Conservation (phyloP, 129 eudicot species). For the Centella asiatica region DNA sequence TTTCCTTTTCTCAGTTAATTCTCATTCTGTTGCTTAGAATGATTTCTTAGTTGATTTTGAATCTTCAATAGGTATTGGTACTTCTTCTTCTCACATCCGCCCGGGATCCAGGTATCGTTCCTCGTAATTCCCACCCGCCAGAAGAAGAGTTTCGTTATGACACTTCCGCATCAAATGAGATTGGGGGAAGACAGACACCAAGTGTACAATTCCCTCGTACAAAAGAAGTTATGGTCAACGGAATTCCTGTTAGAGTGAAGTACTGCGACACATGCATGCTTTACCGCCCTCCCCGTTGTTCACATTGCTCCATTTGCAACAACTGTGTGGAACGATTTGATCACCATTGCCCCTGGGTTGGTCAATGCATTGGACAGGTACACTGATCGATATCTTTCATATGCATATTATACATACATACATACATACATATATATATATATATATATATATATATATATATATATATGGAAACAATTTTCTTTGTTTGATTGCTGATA, state of each 20-base stretch:
- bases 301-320: constrained; percentile 93
- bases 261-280: constrained; percentile 98
- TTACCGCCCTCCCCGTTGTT: constrained; percentile 93
- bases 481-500: too few relatives aligned
- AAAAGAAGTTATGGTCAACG: constrained; percentile 87
- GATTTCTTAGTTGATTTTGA: constrained; percentile 16
- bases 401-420: neutral
- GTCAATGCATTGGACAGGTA: constrained; percentile 94
- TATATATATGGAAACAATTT: too few relatives aligned
- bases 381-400: neutral
- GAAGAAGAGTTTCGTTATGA: constrained; percentile 72
- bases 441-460: neutral
- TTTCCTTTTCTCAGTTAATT: neutral
- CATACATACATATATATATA: neutral
- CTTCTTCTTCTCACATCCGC: constrained; percentile 69
- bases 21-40: constrained; percentile 10
- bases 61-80: constrained; percentile 61
- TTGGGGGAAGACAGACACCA: constrained; percentile 75
- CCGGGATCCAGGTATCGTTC: constrained; percentile 85
- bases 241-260: constrained; percentile 75
- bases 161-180: constrained; percentile 45
- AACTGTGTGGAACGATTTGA: constrained; percentile 92
- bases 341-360: constrained; percentile 98
- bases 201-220: constrained; percentile 77
- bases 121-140: constrained; percentile 83